phyloP scores from a whole-genome alignment of 768 basidiomycete species.

The Austroboletus festivus region DNA sequence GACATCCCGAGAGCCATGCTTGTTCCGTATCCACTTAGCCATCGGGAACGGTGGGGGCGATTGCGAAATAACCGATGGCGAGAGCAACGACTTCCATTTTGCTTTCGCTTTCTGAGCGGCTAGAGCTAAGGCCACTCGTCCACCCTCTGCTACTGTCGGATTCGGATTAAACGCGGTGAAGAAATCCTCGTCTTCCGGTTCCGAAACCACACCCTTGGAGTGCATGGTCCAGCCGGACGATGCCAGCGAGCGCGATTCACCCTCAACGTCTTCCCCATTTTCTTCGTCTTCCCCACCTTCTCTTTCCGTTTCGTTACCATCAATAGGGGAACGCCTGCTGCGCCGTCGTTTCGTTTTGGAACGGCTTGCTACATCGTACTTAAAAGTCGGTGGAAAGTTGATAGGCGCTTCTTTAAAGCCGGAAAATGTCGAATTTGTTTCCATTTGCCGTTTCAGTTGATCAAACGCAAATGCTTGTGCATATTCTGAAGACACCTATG shows the following conservation, averaged over 20 bases:
- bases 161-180: constrained; percentile 28
- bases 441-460: constrained; percentile 79
- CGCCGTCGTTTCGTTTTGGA: constrained; percentile 40
- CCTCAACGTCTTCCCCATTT: constrained; percentile 41
- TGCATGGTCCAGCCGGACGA: constrained; percentile 50
- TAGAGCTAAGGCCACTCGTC: constrained; percentile 36
- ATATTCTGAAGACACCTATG: constrained; percentile 52
- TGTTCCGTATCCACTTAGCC: constrained; percentile 31
- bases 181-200: constrained; percentile 42
- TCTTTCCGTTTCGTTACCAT: constrained; percentile 40
- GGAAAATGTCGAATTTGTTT: constrained; percentile 58
- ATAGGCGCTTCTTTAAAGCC: constrained; percentile 83
- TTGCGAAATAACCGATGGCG: constrained; percentile 32
- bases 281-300: constrained; percentile 36
- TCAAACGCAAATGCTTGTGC: constrained; percentile 86
- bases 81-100: constrained; percentile 50
- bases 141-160: constrained; percentile 30
- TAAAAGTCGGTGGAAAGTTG: constrained; percentile 90
- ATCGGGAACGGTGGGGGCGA: constrained; percentile 25
- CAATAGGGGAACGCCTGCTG: constrained; percentile 36
- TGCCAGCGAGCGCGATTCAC: constrained; percentile 50
- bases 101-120: constrained; percentile 55
- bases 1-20: constrained; percentile 16
- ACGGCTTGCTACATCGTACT: constrained; percentile 76
- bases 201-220: constrained; percentile 34